These are phyloP conservation scores for Gossypium mustelinum DNA, from an alignment of 345 rosid genomes.

Conservation along the genomic window DNA sequence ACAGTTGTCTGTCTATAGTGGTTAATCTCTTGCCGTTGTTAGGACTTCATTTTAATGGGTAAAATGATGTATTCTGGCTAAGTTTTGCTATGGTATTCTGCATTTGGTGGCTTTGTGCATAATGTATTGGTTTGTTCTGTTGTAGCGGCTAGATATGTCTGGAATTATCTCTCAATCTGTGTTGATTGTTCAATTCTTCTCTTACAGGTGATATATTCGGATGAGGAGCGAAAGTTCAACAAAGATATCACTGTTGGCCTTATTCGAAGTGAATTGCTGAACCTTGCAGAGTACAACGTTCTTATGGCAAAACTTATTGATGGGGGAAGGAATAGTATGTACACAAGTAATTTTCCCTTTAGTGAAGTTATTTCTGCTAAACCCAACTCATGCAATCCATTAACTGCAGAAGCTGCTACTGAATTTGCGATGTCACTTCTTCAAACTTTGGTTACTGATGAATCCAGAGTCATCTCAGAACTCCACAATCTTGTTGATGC, in stretches of 20 bases:
- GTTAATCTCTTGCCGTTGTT: background rate
- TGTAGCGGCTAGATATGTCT: background rate
- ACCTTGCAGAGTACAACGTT: slow-evolving; percentile 89
- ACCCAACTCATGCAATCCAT: slow-evolving; percentile 14
- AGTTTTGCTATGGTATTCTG: slow-evolving; percentile 1
- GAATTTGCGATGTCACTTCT: slow-evolving; percentile 83
- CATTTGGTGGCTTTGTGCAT: background rate
- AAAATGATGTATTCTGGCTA: background rate
- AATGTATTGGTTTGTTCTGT: background rate
- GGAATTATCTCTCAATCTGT: background rate
- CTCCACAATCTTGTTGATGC: slow-evolving; percentile 92
- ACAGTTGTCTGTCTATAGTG: background rate
- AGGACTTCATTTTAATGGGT: background rate
- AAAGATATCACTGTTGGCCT: slow-evolving; percentile 86
- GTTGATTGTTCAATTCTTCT: slow-evolving; percentile 5
- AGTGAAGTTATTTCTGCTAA: background rate
- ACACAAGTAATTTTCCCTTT: slow-evolving; percentile 9
- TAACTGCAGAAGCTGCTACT: slow-evolving; percentile 70
- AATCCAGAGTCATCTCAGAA: slow-evolving; percentile 87
- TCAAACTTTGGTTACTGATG: slow-evolving; percentile 72
- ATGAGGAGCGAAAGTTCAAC: slow-evolving; percentile 90
- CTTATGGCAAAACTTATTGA: slow-evolving; percentile 93
- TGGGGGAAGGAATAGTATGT: slow-evolving; percentile 93
- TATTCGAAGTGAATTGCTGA: slow-evolving; percentile 74
- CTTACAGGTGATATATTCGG: slow-evolving; percentile 81